Evolutionary conservation across 1,284 basidiomycete genomes (phyloP).

Genomic region (Fereydounia khargensis): DNA sequence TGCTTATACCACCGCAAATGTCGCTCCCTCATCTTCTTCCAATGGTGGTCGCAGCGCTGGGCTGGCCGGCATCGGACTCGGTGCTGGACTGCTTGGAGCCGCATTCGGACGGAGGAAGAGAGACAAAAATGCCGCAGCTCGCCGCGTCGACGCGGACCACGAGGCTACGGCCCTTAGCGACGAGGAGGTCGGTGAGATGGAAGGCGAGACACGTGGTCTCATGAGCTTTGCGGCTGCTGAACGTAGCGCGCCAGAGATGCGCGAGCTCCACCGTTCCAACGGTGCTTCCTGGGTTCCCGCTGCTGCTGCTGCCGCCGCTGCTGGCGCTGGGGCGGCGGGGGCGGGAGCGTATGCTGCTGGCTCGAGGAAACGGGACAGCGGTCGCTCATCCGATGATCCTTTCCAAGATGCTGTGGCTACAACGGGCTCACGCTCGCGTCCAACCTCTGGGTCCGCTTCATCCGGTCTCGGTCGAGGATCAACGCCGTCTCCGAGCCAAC

Average conservation of each 20-base stretch:
- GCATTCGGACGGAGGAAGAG: slow-evolving; percentile 3
- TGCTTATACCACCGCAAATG: slow-evolving; percentile 8
- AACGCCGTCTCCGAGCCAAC: slow-evolving; percentile 2
- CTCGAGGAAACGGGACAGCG: background rate
- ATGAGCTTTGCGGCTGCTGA: slow-evolving; percentile 7
- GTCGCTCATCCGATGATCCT: no score
- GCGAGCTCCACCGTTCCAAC: background rate
- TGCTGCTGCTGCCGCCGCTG: slow-evolving; percentile 7
- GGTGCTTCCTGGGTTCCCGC: background rate
- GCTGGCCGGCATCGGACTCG: slow-evolving; percentile 7
- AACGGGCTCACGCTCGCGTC: no score
- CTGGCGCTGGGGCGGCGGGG: slow-evolving; percentile 3
- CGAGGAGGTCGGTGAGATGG: slow-evolving; percentile 15
- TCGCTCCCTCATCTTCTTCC: slow-evolving; percentile 1
- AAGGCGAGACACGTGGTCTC: slow-evolving; percentile 18
- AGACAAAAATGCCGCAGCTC: background rate
- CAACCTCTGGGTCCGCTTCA: no score
- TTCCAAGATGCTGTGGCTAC: no score
- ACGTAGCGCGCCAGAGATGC: slow-evolving; percentile 3
- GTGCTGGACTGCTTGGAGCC: slow-evolving; percentile 12
- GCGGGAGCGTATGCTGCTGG: slow-evolving; percentile 1
- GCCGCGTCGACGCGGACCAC: slow-evolving; percentile 14
- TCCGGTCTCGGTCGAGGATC: slow-evolving; percentile 1
- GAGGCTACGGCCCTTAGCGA: slow-evolving; percentile 14
- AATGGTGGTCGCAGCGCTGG: background rate